These are phyloP conservation scores for Mediolabrus comicus DNA, from an alignment of 108 stramenopile genomes.

Conservation along the genomic window DNA sequence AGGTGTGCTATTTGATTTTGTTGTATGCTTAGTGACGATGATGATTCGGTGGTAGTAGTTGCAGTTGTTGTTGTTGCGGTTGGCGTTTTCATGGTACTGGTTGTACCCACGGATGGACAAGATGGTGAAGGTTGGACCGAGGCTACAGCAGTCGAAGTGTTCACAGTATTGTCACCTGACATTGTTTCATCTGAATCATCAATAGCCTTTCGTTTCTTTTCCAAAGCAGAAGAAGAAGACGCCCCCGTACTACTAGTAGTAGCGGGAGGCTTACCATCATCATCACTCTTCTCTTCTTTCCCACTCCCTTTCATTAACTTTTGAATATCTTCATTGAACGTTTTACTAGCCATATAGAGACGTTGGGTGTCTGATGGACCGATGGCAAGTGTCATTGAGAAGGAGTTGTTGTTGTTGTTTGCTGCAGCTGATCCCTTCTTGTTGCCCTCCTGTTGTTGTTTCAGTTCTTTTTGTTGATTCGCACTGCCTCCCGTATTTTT, in stretches of 20 bases:
- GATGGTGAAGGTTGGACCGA: not conserved
- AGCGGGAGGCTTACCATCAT: not conserved
- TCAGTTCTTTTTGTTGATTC: too few species aligned
- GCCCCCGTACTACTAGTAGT: not conserved
- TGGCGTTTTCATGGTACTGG: not conserved
- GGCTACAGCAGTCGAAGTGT: not conserved
- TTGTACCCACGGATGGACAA: not conserved
- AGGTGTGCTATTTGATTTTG: slow-evolving; percentile 12
- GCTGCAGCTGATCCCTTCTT: not conserved
- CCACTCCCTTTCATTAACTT: slow-evolving; percentile 1
- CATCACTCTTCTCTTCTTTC: not conserved
- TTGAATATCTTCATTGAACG: slow-evolving; percentile 48
- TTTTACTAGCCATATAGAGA: slow-evolving; percentile 56
- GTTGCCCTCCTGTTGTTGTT: not conserved
- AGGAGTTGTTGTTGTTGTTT: slow-evolving; percentile 9
- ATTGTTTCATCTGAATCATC: not conserved
- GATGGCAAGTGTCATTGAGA: slow-evolving; percentile 69
- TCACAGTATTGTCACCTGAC: not conserved
- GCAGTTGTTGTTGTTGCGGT: not conserved
- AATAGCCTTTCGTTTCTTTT: not conserved
- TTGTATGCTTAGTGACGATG: too few species aligned
- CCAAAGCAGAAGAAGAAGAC: not conserved
- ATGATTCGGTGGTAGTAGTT: slow-evolving; percentile 19
- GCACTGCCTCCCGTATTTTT: too few species aligned
- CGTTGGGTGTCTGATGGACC: slow-evolving; percentile 59